These are phyloP conservation scores for Huntiella abstrusa DNA, from an alignment of 2,329 filamentous ascomycete genomes.

Conservation along the genomic window DNA sequence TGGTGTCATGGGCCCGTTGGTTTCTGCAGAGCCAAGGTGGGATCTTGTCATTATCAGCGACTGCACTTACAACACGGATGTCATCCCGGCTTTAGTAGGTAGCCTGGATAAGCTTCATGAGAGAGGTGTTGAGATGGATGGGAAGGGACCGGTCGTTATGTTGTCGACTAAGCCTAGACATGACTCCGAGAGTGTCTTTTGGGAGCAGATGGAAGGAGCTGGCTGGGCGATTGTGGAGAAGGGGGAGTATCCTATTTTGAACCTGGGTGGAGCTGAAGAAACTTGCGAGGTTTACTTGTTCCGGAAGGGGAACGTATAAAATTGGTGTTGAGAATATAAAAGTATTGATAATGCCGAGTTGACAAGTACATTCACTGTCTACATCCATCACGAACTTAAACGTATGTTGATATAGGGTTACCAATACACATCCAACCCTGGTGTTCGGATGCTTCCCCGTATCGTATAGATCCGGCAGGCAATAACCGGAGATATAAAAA, in stretches of 20 bases:
- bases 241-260: constrained; percentile 26
- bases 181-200: constrained; percentile 30
- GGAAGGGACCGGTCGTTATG: constrained; percentile 24
- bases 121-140: constrained; percentile 10
- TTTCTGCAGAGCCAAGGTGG: constrained; percentile 23
- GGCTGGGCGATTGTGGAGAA: constrained; percentile 27
- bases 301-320: constrained; percentile 13
- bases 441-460: no score
- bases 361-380: no score
- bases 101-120: constrained; percentile 32
- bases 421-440: no score
- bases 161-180: constrained; percentile 39
- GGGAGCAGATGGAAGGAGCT: constrained; percentile 25
- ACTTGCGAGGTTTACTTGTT: constrained; percentile 34
- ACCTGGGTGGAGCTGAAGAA: constrained; percentile 26
- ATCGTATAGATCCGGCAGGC: no score
- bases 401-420: no score
- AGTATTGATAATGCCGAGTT: no score
- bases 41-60: constrained; percentile 38
- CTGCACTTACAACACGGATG: constrained; percentile 42
- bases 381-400: no score
- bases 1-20: constrained; percentile 25
- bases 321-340: no score
- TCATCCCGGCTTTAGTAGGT: constrained; percentile 31
- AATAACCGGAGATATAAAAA: no score